These are phyloP conservation scores for Peronospora farinosa DNA, from an alignment of 352 stramenopile species.

Conservation along the genomic window DNA sequence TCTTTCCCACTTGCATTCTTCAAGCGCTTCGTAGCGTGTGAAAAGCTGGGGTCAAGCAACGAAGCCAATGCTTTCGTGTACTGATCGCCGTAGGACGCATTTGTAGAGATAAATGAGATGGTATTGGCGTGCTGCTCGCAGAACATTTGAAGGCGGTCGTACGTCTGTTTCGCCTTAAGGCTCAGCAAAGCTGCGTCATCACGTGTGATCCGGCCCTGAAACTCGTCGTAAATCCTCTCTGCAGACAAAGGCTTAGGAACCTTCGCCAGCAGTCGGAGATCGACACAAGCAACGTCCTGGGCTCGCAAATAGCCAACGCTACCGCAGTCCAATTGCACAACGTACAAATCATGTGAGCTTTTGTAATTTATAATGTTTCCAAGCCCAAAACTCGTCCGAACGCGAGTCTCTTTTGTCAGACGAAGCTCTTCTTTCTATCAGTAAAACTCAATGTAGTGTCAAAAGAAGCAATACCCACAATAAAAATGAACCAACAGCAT, in stretches of 20 bases:
- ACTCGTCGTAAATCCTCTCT: conserved; percentile 57
- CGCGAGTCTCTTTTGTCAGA: conserved; percentile 22
- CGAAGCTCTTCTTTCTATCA: conserved; percentile 27
- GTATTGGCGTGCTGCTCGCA: conserved; percentile 65
- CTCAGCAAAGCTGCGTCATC: conserved; percentile 55
- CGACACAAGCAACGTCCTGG: conserved; percentile 49
- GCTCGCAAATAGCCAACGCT: conserved; percentile 34
- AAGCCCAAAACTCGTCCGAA: conserved; percentile 25
- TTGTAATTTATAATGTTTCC: conserved; percentile 22
- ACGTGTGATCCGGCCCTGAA: conserved; percentile 54
- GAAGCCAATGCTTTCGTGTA: conserved; percentile 52
- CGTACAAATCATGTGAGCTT: conserved; percentile 31
- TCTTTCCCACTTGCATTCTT: conserved; percentile 44
- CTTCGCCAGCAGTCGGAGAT: conserved; percentile 57
- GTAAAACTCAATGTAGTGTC: not conserved
- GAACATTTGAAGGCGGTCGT: conserved; percentile 47
- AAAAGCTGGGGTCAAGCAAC: conserved; percentile 58
- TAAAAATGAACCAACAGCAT: not conserved
- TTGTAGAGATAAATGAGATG: conserved; percentile 74
- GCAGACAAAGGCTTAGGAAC: conserved; percentile 64
- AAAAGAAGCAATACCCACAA: too few relatives aligned
- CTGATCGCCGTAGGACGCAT: conserved; percentile 57
- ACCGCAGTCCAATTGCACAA: conserved; percentile 29
- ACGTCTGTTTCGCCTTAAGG: conserved; percentile 44
- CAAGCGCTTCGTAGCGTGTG: conserved; percentile 48